Conservation (phyloP, 164 flowering plant genomes). For the Annona squamosa region DNA sequence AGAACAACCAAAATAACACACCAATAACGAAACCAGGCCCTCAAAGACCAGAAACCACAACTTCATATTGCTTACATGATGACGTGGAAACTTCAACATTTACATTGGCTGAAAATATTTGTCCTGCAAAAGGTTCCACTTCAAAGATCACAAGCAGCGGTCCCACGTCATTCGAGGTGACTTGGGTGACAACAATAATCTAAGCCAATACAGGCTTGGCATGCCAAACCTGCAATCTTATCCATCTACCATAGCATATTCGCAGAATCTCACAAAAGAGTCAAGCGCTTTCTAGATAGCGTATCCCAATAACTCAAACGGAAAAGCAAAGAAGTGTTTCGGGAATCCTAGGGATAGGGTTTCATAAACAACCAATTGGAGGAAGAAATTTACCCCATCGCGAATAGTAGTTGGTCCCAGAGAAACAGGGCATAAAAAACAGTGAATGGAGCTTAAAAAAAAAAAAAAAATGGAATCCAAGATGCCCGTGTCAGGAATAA, state of each 20-base stretch:
- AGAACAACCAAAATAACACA: not conserved
- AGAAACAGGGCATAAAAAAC: not conserved
- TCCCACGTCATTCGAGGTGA: not conserved
- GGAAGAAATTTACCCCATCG: not conserved
- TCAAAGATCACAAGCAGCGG: not conserved
- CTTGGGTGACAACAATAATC: not conserved
- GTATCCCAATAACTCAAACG: not conserved
- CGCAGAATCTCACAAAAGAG: not conserved
- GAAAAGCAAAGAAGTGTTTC: not conserved
- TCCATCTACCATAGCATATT: not conserved
- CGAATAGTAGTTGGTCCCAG: not conserved
- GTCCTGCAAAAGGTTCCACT: not conserved
- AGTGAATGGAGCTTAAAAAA: too few species aligned
- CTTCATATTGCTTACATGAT: not conserved
- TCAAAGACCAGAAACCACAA: not conserved
- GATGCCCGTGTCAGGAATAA: constrained; percentile 1
- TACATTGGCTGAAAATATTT: too few species aligned
- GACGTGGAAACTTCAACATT: not conserved
- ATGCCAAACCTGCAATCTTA: not conserved
- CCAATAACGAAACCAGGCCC: too few species aligned
- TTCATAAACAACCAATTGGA: not conserved
- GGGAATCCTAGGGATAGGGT: not conserved
- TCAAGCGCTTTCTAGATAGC: not conserved
- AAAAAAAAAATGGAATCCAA: not conserved
- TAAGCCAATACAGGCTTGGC: not conserved